Conservation (phyloP, 2,329 filamentous ascomycete genomes). For the Claviceps capensis region DNA sequence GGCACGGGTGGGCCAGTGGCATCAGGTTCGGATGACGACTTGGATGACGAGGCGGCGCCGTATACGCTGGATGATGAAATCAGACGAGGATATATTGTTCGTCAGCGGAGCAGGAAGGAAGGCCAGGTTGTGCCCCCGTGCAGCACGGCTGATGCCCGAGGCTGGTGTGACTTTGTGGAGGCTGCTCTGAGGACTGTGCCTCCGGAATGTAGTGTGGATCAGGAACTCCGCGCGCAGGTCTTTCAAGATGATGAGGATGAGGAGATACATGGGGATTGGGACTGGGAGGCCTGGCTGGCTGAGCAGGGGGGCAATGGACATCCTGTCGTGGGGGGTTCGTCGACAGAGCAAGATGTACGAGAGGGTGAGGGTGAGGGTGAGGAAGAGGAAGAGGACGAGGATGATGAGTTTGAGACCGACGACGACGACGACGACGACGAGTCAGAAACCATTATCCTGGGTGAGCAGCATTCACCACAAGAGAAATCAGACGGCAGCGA, state of each 20-base stretch:
- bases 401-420: slow-evolving; percentile 5
- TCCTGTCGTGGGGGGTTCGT: too few species aligned
- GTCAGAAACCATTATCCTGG: neutral
- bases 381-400: slow-evolving; percentile 3
- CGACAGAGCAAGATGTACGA: neutral
- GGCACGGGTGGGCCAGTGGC: slow-evolving; percentile 10
- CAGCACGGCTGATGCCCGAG: slow-evolving; percentile 7
- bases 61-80: slow-evolving; percentile 20
- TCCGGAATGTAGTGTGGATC: slow-evolving; percentile 12
- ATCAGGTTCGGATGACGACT: neutral
- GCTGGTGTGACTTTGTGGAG: slow-evolving; percentile 16
- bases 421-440: neutral
- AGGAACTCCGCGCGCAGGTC: slow-evolving; percentile 12
- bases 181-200: slow-evolving; percentile 12
- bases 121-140: slow-evolving; percentile 6
- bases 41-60: neutral
- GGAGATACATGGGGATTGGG: slow-evolving; percentile 8
- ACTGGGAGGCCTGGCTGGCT: slow-evolving; percentile 12
- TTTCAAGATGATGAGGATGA: slow-evolving; percentile 9
- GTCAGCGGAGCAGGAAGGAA: neutral
- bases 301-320: slow-evolving; percentile 5
- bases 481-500: slow-evolving; percentile 1
- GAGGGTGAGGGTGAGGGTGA: neutral
- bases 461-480: neutral
- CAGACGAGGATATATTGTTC: slow-evolving; percentile 18